Evolutionary conservation across 2,329 filamentous ascomycete species (phyloP).

Genomic region (Thelonectria discophora): DNA sequence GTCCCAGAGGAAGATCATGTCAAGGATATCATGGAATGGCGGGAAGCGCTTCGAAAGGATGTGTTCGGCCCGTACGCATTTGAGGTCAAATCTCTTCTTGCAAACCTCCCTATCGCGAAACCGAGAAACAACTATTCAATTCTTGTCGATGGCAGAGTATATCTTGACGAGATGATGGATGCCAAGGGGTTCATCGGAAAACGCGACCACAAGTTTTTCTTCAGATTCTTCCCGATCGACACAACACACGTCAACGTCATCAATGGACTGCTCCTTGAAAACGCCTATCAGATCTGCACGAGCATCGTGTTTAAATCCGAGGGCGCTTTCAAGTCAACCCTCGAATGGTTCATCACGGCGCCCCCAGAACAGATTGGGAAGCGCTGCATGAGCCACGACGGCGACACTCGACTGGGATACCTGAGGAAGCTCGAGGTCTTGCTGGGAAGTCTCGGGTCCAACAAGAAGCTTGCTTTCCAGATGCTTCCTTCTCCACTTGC

Average conservation of each 20-base stretch:
- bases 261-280: not conserved
- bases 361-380: not conserved
- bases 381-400: not conserved
- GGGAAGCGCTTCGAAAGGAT: not conserved
- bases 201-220: not conserved
- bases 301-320: not conserved
- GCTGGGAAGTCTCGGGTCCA: no score
- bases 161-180: not conserved
- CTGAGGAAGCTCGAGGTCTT: not conserved
- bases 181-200: not conserved
- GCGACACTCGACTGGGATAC: not conserved
- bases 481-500: no score
- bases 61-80: not conserved
- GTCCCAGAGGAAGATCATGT: slow-evolving; percentile 34
- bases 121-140: slow-evolving; percentile 1
- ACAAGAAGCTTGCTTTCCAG: no score
- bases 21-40: not conserved
- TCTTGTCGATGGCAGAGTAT: not conserved
- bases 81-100: not conserved
- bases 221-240: not conserved
- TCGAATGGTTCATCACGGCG: slow-evolving; percentile 1
- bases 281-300: not conserved
- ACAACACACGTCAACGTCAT: not conserved
- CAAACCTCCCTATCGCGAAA: slow-evolving; percentile 1
- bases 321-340: not conserved